These are phyloP conservation scores for Globisporangium lucens DNA, from an alignment of 352 stramenopile species.

Conservation along the genomic window DNA sequence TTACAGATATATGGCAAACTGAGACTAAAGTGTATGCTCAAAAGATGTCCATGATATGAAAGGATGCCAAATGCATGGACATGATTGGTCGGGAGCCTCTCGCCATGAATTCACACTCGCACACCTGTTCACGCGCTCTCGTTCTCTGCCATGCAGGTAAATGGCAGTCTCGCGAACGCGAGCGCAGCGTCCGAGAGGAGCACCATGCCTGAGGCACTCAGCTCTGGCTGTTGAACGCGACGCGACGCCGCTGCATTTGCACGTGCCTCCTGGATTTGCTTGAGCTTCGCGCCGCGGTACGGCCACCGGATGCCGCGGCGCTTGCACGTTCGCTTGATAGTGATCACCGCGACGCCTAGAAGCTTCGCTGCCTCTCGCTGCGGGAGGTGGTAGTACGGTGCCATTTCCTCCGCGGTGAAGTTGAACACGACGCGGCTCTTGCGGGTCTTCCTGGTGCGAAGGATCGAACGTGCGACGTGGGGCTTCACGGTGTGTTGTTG, in stretches of 20 bases:
- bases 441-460: slow-evolving; percentile 21
- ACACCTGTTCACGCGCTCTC: not conserved
- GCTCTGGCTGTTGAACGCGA: not conserved
- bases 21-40: no score
- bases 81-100: not conserved
- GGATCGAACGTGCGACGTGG: slow-evolving; percentile 9
- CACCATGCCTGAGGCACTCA: not conserved
- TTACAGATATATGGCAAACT: no score
- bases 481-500: not conserved
- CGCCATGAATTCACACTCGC: not conserved
- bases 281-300: slow-evolving; percentile 35
- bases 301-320: slow-evolving; percentile 29
- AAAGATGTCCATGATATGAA: no score
- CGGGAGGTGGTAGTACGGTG: slow-evolving; percentile 45
- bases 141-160: slow-evolving; percentile 16
- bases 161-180: slow-evolving; percentile 13
- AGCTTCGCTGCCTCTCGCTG: slow-evolving; percentile 32
- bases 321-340: slow-evolving; percentile 41
- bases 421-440: slow-evolving; percentile 50
- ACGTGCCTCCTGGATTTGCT: slow-evolving; percentile 9
- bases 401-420: slow-evolving; percentile 33
- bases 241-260: not conserved
- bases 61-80: not conserved
- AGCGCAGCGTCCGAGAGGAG: slow-evolving; percentile 7
- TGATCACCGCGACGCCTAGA: slow-evolving; percentile 35